These are phyloP conservation scores for Stephania japonica DNA, from an alignment of 164 flowering plant genomes.

Conservation along the genomic window DNA sequence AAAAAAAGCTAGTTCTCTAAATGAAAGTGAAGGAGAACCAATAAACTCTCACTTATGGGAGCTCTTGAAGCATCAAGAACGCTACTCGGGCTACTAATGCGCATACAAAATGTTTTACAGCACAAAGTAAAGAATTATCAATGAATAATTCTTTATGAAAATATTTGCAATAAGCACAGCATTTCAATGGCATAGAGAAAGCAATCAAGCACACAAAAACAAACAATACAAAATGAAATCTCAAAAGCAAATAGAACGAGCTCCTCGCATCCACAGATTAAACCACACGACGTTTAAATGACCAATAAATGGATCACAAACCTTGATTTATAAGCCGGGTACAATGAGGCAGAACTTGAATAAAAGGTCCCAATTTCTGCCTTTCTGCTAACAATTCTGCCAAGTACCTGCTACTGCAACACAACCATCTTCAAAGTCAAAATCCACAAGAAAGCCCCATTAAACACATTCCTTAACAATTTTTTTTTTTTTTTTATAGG, in stretches of 20 bases:
- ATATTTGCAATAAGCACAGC: too few species aligned
- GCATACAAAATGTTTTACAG: too few species aligned
- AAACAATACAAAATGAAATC: too few species aligned
- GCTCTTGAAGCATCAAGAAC: too few species aligned
- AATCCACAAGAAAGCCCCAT: not conserved
- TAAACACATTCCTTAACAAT: not conserved
- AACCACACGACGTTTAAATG: not conserved
- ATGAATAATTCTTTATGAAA: too few species aligned
- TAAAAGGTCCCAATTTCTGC: conserved; percentile 70
- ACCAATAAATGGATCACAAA: conserved; percentile 8
- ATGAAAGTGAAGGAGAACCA: too few species aligned
- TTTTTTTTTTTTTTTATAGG: too few species aligned
- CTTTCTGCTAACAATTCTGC: conserved; percentile 71
- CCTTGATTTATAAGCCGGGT: conserved; percentile 74
- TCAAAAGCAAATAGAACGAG: not conserved
- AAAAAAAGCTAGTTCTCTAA: not conserved
- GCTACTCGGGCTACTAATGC: too few species aligned
- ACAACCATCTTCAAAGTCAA: conserved; percentile 11
- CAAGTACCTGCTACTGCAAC: conserved; percentile 44
- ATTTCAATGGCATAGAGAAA: too few species aligned
- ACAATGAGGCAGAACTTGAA: conserved; percentile 62
- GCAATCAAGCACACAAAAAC: too few species aligned
- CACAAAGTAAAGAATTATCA: too few species aligned
- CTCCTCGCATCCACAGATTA: not conserved
- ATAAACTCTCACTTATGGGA: too few species aligned